These are phyloP conservation scores for Trichoderma semiorbis DNA, from an alignment of 2,329 filamentous ascomycete species.

Conservation along the genomic window DNA sequence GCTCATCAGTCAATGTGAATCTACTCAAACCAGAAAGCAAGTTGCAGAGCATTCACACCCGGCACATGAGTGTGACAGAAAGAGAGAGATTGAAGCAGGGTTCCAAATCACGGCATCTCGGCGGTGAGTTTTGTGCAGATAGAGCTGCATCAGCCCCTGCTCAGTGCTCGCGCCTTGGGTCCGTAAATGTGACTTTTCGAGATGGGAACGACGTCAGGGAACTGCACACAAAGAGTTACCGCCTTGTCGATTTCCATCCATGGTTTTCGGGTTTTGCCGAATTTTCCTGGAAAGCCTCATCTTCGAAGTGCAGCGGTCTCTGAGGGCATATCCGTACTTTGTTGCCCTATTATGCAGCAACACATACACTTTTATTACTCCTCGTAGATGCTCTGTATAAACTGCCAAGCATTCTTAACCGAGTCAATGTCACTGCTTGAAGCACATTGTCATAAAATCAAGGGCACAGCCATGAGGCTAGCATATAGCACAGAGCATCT, in stretches of 20 bases:
- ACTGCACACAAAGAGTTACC: background rate
- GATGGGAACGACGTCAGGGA: background rate
- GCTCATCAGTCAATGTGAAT: background rate
- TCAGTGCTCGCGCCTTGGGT: background rate
- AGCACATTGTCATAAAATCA: background rate
- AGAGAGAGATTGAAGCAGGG: background rate
- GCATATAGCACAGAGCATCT: background rate
- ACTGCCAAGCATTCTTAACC: background rate
- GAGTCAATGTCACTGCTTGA: background rate
- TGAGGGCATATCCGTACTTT: background rate
- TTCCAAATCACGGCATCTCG: background rate
- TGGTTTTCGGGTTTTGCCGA: background rate
- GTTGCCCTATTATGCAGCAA: background rate
- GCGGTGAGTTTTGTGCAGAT: constrained; percentile 13
- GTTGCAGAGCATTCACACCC: background rate
- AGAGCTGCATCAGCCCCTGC: background rate
- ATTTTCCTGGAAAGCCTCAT: background rate
- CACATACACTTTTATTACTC: background rate
- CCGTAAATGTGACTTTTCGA: background rate
- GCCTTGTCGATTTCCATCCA: background rate
- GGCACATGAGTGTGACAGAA: background rate
- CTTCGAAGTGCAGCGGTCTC: background rate
- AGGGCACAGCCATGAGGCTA: background rate
- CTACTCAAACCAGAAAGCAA: background rate
- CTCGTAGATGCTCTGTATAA: rapidly evolving